Evolutionary conservation across 1,284 basidiomycete genomes (phyloP), one percentile per base, ranked within the genome.

Genomic region (Lignosus rhinocerotis): DNA sequence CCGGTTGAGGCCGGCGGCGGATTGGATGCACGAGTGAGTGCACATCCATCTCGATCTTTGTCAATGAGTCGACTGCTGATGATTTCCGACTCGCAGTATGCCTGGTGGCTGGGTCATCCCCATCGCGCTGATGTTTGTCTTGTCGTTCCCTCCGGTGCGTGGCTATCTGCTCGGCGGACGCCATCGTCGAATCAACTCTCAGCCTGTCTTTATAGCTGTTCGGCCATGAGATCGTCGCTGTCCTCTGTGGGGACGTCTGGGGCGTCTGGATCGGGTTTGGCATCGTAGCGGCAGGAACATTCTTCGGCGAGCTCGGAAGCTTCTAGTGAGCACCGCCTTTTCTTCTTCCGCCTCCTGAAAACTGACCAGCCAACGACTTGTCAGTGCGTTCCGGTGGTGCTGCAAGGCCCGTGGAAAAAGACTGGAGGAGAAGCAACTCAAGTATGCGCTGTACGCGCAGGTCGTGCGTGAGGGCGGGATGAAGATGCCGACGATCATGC

Each of bases 381-480:
- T 34, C 59, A 84, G 83, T 64, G 85, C 83, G 1, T 89, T 88
- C 79, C 84, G 80, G 67, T 84, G 83, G 61, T 83, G 81, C 66
- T 84, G 83, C 67, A 72, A 80, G 5, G 73, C 81, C 2, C 81
- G 84, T 17, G 90, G 86, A 0, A 83, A 85, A 56, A 90, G 88
- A 68, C 73, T 86, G 48, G 91, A 94, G 73, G 76, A 80, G 66
- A 84, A 79, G 31, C 86, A 87, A 55, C 76, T 92, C 47, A 77
- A 78, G 36, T 95, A 93, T 70, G 90, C 85, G 2, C 90, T 89
- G 69, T 79, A 94, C 47, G 87, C 89, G 1, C 80, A 83, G 62
- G 86, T 91, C 39, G 84, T 93, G 7, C 78, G 88, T 2, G 86
- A 90, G 30, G 92, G 92, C 19, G 92, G 91, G 0, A 89, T 93